A percentile compares a stretch with the other conserved stretches of the same genome.
These are phyloP conservation scores for Cutaneotrichosporon spelunceum DNA, from an alignment of 1,284 basidiomycete genomes.

Conservation along the genomic window DNA sequence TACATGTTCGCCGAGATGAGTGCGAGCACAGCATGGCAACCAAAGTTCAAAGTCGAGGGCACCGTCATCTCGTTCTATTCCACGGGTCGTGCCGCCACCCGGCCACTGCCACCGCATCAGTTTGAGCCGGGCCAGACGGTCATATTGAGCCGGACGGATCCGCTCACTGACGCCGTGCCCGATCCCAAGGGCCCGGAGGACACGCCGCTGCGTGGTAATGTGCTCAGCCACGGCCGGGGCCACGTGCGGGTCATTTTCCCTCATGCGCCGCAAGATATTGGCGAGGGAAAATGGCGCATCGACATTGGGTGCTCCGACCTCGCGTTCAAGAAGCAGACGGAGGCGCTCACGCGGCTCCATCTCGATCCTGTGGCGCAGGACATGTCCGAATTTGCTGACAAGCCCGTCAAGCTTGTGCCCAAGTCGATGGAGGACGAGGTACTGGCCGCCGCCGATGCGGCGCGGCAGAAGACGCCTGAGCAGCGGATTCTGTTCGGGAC, in stretches of 20 bases:
- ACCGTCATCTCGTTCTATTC: slow-evolving; percentile 56
- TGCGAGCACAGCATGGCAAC: slow-evolving; percentile 36
- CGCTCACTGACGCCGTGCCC: slow-evolving; percentile 37
- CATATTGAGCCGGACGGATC: slow-evolving; percentile 62
- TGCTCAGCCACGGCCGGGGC: slow-evolving; percentile 55
- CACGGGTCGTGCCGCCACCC: slow-evolving; percentile 60
- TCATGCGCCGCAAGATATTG: slow-evolving; percentile 52
- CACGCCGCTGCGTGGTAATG: slow-evolving; percentile 57
- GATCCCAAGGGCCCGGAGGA: slow-evolving; percentile 31
- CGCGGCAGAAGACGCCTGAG: slow-evolving; percentile 14
- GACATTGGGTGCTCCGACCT: slow-evolving; percentile 69
- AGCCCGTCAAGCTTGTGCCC: background rate
- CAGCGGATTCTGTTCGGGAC: slow-evolving; percentile 65
- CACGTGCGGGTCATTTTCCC: slow-evolving; percentile 61
- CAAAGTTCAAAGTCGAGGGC: slow-evolving; percentile 19
- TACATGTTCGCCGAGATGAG: slow-evolving; percentile 64
- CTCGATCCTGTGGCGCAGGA: slow-evolving; percentile 58
- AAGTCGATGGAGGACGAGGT: slow-evolving; percentile 6
- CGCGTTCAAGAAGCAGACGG: slow-evolving; percentile 65
- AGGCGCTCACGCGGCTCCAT: slow-evolving; percentile 62
- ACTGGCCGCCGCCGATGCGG: background rate
- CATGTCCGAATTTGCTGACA: slow-evolving; percentile 19
- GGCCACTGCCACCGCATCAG: slow-evolving; percentile 24
- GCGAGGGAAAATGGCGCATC: slow-evolving; percentile 61
- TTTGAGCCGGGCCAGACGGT: slow-evolving; percentile 61